phyloP scores from a whole-genome alignment of 2,329 filamentous ascomycete species.

The Geoglossum cookeanum region DNA sequence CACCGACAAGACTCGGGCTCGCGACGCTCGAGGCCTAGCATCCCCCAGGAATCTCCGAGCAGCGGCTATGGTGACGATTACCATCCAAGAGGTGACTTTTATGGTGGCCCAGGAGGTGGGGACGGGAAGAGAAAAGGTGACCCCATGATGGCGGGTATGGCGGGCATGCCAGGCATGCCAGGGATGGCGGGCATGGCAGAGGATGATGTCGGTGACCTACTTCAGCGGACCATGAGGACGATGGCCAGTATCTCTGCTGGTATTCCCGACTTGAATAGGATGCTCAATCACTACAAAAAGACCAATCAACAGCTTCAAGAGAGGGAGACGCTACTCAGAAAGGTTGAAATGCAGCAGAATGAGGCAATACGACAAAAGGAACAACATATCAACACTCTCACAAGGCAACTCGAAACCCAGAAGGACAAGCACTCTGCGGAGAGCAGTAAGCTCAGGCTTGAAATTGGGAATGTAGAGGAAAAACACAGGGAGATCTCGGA shows the following conservation, averaged over 20 bases:
- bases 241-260: conserved; percentile 4
- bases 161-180: background rate
- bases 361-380: conserved; percentile 33
- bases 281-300: conserved; percentile 28
- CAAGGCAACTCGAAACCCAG: conserved; percentile 29
- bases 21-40: background rate
- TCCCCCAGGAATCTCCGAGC: background rate
- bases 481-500: conserved; percentile 32
- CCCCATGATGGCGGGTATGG: background rate
- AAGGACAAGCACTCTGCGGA: conserved; percentile 31
- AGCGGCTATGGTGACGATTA: background rate
- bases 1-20: background rate
- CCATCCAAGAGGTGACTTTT: background rate
- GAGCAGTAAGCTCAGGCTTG: conserved; percentile 28
- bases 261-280: conserved; percentile 26
- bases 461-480: conserved; percentile 32
- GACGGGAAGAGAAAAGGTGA: conserved; percentile 1
- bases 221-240: conserved; percentile 18
- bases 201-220: conserved; percentile 15
- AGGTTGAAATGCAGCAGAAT: conserved; percentile 29
- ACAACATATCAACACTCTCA: conserved; percentile 31
- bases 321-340: conserved; percentile 29
- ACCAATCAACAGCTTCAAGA: conserved; percentile 27
- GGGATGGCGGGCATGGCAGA: background rate
- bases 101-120: background rate